Conservation (phyloP, 2,329 filamentous ascomycete species). For the Arthrinium puccinioides region DNA sequence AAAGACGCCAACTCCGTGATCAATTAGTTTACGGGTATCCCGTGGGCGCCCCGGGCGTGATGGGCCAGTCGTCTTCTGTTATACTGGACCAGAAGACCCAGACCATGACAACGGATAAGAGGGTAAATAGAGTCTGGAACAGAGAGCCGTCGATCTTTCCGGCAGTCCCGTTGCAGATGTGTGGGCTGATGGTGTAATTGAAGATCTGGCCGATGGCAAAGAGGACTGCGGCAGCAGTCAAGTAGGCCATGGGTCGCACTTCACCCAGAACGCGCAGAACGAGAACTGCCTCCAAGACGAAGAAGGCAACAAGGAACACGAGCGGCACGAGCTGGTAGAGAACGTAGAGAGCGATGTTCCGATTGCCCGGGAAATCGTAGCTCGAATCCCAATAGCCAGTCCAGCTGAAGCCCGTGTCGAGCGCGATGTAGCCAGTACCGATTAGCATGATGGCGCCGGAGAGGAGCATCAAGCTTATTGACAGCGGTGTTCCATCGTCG, state of each 20-base stretch:
- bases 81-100: constrained; percentile 99
- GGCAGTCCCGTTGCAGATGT: constrained; percentile 76
- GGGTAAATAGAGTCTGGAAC: constrained; percentile 89
- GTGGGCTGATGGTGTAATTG: constrained; percentile 86
- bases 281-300: constrained; percentile 73
- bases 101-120: constrained; percentile 72
- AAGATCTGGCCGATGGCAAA: constrained; percentile 94
- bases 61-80: constrained; percentile 96
- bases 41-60: constrained; percentile 32
- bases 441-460: constrained; percentile 72
- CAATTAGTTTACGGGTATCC: constrained; percentile 28
- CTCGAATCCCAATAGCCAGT: constrained; percentile 69
- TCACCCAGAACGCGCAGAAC: constrained; percentile 85
- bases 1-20: constrained; percentile 23
- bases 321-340: constrained; percentile 87
- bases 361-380: constrained; percentile 46
- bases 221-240: constrained; percentile 64
- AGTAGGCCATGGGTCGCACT: constrained; percentile 85
- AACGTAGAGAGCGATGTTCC: constrained; percentile 83
- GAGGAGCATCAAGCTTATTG: constrained; percentile 63
- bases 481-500: constrained; percentile 86
- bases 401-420: constrained; percentile 86
- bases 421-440: constrained; percentile 89
- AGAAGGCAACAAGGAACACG: constrained; percentile 83
- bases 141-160: constrained; percentile 89